phyloP scores from a whole-genome alignment of 176 grass and related monocot genomes.

The Calamus simplicifolius region DNA sequence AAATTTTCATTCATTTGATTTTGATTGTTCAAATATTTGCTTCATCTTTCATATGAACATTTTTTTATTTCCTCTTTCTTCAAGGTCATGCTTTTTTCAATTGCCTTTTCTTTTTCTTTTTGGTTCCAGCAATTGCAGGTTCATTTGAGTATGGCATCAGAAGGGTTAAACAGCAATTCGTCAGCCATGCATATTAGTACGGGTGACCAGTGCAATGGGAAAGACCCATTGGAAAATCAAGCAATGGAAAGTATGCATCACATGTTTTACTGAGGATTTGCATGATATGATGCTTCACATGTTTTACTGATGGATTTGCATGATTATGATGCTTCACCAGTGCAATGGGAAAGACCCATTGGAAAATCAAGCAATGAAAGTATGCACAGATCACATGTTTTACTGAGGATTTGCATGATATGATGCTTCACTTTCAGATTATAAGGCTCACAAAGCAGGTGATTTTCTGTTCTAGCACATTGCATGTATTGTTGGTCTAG shows the following conservation, averaged over 20 bases:
- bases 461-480: background rate
- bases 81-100: too few relatives aligned
- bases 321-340: too few relatives aligned
- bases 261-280: conserved; percentile 82
- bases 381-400: conserved; percentile 50
- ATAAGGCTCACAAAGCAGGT: conserved; percentile 81
- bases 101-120: too few relatives aligned
- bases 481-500: too few relatives aligned
- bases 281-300: conserved; percentile 61
- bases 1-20: too few relatives aligned
- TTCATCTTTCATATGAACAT: too few relatives aligned
- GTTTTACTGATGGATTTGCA: too few relatives aligned
- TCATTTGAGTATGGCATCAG: conserved; percentile 41
- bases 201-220: background rate
- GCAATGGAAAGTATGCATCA: conserved; percentile 21
- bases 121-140: too few relatives aligned
- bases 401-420: conserved; percentile 81
- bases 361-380: conserved; percentile 22
- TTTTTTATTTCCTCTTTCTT: too few relatives aligned
- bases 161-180: conserved; percentile 38
- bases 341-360: conserved; percentile 12
- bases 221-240: conserved; percentile 21
- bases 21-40: too few relatives aligned
- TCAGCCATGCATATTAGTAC: conserved; percentile 29
- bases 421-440: conserved; percentile 69